Conservation (phyloP, 192 early-diverging fungal genomes). For the Haplosporangium gracile region DNA sequence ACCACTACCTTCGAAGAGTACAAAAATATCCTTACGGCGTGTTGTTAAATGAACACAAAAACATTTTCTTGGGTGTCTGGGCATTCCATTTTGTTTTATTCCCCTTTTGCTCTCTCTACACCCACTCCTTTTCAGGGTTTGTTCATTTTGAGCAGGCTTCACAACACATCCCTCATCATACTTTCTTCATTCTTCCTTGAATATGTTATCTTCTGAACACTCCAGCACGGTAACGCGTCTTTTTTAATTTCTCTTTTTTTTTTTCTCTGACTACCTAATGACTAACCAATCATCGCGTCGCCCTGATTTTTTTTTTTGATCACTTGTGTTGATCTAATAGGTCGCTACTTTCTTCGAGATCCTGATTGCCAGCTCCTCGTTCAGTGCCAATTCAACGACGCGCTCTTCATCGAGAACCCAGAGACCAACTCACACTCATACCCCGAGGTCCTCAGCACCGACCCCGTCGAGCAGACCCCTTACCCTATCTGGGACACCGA, state of each 20-base stretch:
- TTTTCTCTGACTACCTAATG: background rate
- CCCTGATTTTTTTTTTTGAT: background rate
- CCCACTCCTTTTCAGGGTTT: background rate
- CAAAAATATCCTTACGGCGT: background rate
- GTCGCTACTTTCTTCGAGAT: constrained; percentile 58
- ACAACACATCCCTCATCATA: background rate
- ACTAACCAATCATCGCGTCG: background rate
- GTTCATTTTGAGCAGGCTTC: background rate
- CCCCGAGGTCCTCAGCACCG: constrained; percentile 56
- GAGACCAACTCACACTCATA: constrained; percentile 59
- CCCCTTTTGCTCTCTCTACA: background rate
- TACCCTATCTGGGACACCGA: constrained; percentile 64
- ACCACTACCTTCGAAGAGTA: background rate
- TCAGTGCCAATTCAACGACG: constrained; percentile 62
- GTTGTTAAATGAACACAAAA: background rate
- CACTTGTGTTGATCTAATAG: constrained; percentile 14
- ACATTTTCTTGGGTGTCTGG: background rate
- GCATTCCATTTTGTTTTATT: background rate
- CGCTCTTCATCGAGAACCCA: constrained; percentile 56
- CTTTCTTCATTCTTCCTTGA: background rate
- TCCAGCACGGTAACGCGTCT: background rate
- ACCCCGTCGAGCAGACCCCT: constrained; percentile 57
- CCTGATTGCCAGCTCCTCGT: constrained; percentile 55
- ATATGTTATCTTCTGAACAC: background rate
- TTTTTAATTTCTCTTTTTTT: background rate